Evolutionary conservation across 768 basidiomycete species (phyloP), one percentile per base, ranked within the genome.

Genomic region (Pleurotus ostreatus): DNA sequence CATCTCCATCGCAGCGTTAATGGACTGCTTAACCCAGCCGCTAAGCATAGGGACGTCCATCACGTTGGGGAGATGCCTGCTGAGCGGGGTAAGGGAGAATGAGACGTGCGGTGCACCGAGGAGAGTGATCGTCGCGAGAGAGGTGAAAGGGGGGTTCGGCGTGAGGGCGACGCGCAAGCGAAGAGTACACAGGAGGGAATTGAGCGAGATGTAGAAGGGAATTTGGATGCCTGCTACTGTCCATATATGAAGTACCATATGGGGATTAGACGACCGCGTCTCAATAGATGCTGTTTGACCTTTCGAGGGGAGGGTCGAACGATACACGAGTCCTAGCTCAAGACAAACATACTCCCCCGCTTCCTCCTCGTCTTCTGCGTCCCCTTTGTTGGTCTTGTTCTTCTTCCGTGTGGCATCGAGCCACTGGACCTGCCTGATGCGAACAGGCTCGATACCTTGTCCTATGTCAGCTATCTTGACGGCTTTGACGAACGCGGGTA

Each of bases 1-100:
- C 57, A 78, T 79, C 3, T 76, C 77, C 2, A 83, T 70, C 1
- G 80, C 85, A 4, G 81, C 77, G 39, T 88, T 81, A 59, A 92
- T 85, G 3, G 81, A 78, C 51, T 74, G 79, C 62, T 88, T 83
- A 26, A 92, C 72, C 76, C 88, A 91, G 0, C 77, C 75, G 1
- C 82, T 85, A 49, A 92, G 69, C 51, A 84, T 79, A 0, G 89
- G 89, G 1, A 92, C 65, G 67, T 92, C 85, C 77, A 92, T 84
- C n/a, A 92, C 73, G 65, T 91, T 89, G 13, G 88, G 76, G n/a
- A 89, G 79, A 5, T 74, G 67, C 60, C 76, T 79, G 45, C 79
- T 73, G 59, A 91, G 74, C 0, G 89, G 87, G 1, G 83, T 82
- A 46, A 83, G 86, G 16, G 82, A 83, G 26, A 88, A 72, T 18